Base-by-base conservation (phyloP, 2,329 filamentous ascomycete genomes). In the Aspergillus sp. region DNA sequence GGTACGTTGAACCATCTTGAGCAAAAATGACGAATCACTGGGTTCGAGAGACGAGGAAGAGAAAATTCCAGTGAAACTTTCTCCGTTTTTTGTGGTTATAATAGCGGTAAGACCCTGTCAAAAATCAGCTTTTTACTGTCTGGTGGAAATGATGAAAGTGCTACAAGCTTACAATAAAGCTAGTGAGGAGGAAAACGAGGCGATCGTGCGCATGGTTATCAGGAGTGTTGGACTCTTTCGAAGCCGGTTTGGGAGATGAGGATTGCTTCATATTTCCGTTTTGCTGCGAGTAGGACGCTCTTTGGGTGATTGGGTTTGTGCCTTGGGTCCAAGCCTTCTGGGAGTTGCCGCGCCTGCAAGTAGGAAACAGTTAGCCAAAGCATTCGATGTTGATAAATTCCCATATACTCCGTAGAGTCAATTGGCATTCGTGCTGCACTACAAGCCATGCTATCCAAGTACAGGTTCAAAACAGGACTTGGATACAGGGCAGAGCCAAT, bases 1-100 rank as follows among this genome's bases (percentile, higher is more conserved):
- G 44, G 71, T 61, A 50, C 73, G 75, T 59, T 78, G 79, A 29
- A 80, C 78, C 82, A 86, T 86, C 64, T 85, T 86, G 54, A 85
- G 70, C 27, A 76, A 66, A 54, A 84, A 77, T 12, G 74, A 72
- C 38, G 75, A 68, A 50, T 79, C 75, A 49, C 62, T 69, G 5
- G 73, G 60, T 42, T 79, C 76, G 27, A 78, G 61, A 7, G 70
- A 71, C 9, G 74, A 75, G 36, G 76, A 77, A 33, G 78, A 81
- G 54, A 83, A 78, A 31, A 84, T 75, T 44, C 81, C 82, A 7
- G 71, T 74, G 58, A 76, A 83, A 43, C 74, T 75, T 38, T 83
- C 81, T 54, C 81, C 81, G 54, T 70, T 77, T 55, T 78, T 80
- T 11, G 79, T 71, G 7, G 77, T 80, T 48, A 85, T 65, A 10